phyloP scores from a whole-genome alignment of 768 basidiomycete genomes.

The Crepidotus variabilis region DNA sequence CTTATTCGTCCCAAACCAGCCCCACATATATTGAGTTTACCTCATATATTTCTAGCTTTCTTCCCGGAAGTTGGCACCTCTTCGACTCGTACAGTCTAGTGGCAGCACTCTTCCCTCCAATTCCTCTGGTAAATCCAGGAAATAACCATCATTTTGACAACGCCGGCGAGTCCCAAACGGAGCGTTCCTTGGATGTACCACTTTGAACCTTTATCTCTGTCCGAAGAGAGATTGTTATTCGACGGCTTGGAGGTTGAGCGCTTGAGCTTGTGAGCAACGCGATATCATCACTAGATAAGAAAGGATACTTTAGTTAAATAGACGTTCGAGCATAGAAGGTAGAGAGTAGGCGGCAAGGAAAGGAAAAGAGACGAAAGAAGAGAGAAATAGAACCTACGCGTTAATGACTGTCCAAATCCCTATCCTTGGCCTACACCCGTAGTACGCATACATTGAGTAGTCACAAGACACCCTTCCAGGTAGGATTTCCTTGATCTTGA shows the following conservation, averaged over 20 bases:
- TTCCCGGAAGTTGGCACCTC: conserved; percentile 28
- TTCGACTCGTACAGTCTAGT: conserved; percentile 20
- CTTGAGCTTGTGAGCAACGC: conserved; percentile 54
- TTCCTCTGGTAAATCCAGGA: conserved; percentile 26
- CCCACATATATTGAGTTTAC: neutral
- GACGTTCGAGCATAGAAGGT: too few relatives aligned
- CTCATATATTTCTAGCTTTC: conserved; percentile 18
- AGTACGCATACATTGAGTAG: conserved; percentile 35
- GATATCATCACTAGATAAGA: conserved; percentile 46
- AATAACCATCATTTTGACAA: conserved; percentile 25
- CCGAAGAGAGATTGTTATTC: too few relatives aligned
- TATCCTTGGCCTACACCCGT: conserved; percentile 33
- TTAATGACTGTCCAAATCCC: conserved; percentile 71
- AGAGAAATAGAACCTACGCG: conserved; percentile 62
- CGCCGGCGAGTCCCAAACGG: conserved; percentile 52
- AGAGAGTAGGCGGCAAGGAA: too few relatives aligned
- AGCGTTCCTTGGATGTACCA: conserved; percentile 53
- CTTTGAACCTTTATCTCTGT: conserved; percentile 31
- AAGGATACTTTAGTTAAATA: too few relatives aligned
- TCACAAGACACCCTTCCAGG: conserved; percentile 72
- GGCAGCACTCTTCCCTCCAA: conserved; percentile 24
- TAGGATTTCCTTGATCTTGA: conserved; percentile 24
- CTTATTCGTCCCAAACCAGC: too few relatives aligned
- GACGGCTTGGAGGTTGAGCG: too few relatives aligned
- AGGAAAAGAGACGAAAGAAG: too few relatives aligned